Conservation (phyloP, 371 early-diverging fungal genomes). For the Apophysomyces variabilis region DNA sequence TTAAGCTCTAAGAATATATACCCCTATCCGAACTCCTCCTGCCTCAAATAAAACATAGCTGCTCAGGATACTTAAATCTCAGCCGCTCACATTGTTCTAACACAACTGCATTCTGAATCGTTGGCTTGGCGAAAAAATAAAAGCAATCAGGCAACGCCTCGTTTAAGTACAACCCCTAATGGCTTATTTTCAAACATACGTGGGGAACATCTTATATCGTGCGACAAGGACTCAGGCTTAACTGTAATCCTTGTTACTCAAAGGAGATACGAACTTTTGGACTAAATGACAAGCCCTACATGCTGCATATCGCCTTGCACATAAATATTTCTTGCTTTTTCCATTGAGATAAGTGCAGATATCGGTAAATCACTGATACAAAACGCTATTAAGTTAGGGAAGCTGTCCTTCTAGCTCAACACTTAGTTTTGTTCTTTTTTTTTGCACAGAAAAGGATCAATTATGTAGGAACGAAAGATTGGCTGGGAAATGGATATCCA, state of each 20-base stretch:
- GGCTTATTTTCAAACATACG: too few relatives aligned
- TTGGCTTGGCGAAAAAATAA: background rate
- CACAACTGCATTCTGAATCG: background rate
- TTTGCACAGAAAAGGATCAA: background rate
- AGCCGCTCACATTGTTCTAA: conserved; percentile 2
- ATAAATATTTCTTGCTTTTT: background rate
- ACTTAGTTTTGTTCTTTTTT: background rate
- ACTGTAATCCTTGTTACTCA: too few relatives aligned
- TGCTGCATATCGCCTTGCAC: too few relatives aligned
- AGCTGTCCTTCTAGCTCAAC: background rate
- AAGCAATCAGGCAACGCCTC: background rate
- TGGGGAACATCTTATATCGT: too few relatives aligned
- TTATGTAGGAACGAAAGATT: too few relatives aligned
- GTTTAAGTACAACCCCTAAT: background rate
- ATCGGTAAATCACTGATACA: background rate
- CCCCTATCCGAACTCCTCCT: background rate
- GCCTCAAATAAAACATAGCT: background rate
- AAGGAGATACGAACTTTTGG: background rate
- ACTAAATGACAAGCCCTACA: background rate
- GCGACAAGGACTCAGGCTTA: too few relatives aligned
- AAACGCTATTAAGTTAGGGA: background rate
- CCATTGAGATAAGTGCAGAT: background rate
- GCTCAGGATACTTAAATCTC: background rate
- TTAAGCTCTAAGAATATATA: background rate
- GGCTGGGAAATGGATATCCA: too few relatives aligned